These are phyloP conservation scores for Cutaneotrichosporon spelunceum DNA, from an alignment of 1,284 basidiomycete genomes.

Conservation along the genomic window DNA sequence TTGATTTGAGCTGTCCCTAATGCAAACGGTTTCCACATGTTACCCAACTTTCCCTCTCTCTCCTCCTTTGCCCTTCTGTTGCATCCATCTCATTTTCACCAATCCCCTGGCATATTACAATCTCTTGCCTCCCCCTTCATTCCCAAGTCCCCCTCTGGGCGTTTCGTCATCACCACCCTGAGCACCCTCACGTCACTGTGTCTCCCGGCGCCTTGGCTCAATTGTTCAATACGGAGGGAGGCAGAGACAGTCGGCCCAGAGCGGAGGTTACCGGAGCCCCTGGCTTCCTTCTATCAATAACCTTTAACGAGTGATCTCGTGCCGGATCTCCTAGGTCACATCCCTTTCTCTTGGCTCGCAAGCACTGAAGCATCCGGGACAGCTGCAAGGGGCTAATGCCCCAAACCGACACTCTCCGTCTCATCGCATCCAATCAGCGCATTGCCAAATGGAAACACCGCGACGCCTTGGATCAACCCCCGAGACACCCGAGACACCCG, in stretches of 20 bases:
- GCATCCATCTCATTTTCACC: background rate
- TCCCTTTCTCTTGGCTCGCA: background rate
- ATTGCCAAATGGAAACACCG: background rate
- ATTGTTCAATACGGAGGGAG: too few relatives aligned
- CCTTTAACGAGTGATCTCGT: background rate
- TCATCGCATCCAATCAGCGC: background rate
- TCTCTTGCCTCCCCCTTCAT: background rate
- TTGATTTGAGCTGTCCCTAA: too few relatives aligned
- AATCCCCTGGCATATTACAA: background rate
- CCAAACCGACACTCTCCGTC: background rate
- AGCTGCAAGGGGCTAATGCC: background rate
- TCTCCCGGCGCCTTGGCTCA: background rate
- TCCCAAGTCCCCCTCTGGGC: background rate
- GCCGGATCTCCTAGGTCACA: background rate
- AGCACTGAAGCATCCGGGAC: background rate
- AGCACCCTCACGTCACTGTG: background rate
- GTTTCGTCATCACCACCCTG: conserved; percentile 1
- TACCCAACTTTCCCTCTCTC: too few relatives aligned
- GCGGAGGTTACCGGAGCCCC: background rate
- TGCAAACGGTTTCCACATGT: too few relatives aligned
- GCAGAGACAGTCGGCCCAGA: background rate
- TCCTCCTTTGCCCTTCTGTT: too few relatives aligned
- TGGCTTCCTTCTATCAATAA: background rate
- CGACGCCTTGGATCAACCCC: background rate
- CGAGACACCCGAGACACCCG: too few relatives aligned